phyloP scores from a whole-genome alignment of 2,329 filamentous ascomycete species.

The Albifimbria verrucaria region DNA sequence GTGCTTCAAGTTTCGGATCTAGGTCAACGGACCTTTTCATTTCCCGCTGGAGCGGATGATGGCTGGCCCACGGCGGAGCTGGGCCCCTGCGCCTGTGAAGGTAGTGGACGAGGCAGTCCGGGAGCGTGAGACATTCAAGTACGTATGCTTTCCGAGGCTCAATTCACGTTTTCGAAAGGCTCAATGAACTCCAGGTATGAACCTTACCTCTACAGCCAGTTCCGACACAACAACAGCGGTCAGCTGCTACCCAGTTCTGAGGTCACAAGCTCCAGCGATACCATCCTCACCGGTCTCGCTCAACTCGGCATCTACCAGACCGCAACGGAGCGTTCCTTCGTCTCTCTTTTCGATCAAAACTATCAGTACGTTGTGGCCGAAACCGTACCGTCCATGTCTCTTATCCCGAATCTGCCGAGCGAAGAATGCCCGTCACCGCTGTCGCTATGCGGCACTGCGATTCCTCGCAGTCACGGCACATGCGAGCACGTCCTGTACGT shows the following conservation, averaged over 20 bases:
- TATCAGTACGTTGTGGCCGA: slow-evolving; percentile 50
- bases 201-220: slow-evolving; percentile 8
- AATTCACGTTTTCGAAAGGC: no score
- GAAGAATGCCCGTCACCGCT: slow-evolving; percentile 12
- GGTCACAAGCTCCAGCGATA: slow-evolving; percentile 28
- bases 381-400: slow-evolving; percentile 37
- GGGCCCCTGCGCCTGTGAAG: no score
- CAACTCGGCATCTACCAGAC: slow-evolving; percentile 45
- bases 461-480: slow-evolving; percentile 23
- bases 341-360: slow-evolving; percentile 49
- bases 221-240: slow-evolving; percentile 19
- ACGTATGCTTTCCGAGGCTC: no score
- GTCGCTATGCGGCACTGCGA: slow-evolving; percentile 26
- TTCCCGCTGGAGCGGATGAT: no score
- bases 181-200: no score
- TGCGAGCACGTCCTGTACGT: slow-evolving; percentile 24
- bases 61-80: no score
- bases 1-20: no score
- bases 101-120: no score
- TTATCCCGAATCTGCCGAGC: slow-evolving; percentile 20
- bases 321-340: slow-evolving; percentile 36
- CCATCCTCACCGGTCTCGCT: slow-evolving; percentile 44
- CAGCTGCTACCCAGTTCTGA: slow-evolving; percentile 16
- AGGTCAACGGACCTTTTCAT: no score
- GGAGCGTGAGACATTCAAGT: no score